Evolutionary conservation across 768 basidiomycete species (phyloP), one percentile per base, ranked within the genome.

Genomic region (Gymnopilus junonius): DNA sequence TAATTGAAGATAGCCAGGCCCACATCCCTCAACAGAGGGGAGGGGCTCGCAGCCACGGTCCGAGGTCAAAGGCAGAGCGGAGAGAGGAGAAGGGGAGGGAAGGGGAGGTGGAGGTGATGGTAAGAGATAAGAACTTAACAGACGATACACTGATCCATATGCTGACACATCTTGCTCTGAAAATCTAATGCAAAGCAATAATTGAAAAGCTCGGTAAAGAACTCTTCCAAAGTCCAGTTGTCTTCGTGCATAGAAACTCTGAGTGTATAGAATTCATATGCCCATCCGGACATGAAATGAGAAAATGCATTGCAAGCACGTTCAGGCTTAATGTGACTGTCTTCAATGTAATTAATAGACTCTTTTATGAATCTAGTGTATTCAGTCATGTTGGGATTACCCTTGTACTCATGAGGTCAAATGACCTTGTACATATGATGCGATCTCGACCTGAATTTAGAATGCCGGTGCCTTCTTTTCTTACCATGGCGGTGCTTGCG

Each of bases 121-220:
- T n/a, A n/a, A n/a, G n/a, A n/a, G n/a, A n/a, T n/a, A n/a, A n/a
- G n/a, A n/a, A n/a, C n/a, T n/a, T n/a, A n/a, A n/a, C n/a, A n/a
- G n/a, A n/a, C n/a, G n/a, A n/a, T n/a, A n/a, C n/a, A n/a, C n/a
- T n/a, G n/a, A n/a, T n/a, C n/a, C n/a, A n/a, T n/a, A n/a, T n/a
- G 14, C 51, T n/a, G 39, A 50, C 68, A 23, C 60, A 76, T 76
- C n/a, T 73, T 32, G 10, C 46, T 43, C 11, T 43, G n/a, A 32
- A 43, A 63, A 35, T 62, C 48, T 3, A 67, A 27, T 0, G 78
- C 77, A 60, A 80, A 80, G 31, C 78, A 78, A 23, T 75, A 76
- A 20, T 79, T 70, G 54, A 77, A 79, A 5, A 80, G 27, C 40
- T 69, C 74, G 1, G 42, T 20, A 55, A 75, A 79, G 60, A 80